Conservation (phyloP, 257 asterid species). For the Lycium ferocissimum region DNA sequence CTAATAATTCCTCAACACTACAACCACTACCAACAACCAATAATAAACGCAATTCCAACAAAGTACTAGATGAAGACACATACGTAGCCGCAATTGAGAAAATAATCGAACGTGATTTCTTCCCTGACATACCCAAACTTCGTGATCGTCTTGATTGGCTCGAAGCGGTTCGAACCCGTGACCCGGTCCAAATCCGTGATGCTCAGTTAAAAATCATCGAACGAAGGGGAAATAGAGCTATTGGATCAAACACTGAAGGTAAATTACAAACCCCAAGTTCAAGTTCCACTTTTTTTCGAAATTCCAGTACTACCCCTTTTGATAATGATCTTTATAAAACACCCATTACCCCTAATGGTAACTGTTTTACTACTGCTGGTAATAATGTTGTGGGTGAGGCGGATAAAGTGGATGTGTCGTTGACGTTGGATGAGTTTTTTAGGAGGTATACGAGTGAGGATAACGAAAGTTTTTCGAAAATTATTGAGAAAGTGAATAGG, state of each 20-base stretch:
- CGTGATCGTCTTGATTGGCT: conserved; percentile 97
- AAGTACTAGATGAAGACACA: conserved; percentile 81
- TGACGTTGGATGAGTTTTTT: conserved; percentile 76
- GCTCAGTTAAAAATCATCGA: conserved; percentile 92
- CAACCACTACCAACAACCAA: neutral
- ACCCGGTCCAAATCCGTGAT: conserved; percentile 86
- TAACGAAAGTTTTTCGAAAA: conserved; percentile 75
- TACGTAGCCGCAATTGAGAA: conserved; percentile 91
- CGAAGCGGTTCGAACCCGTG: conserved; percentile 76
- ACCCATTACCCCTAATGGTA: conserved; percentile 25
- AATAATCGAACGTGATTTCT: conserved; percentile 92
- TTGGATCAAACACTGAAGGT: conserved; percentile 46
- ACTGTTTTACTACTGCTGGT: conserved; percentile 10
- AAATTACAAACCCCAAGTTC: conserved; percentile 68
- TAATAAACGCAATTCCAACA: conserved; percentile 30
- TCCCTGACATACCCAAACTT: conserved; percentile 92
- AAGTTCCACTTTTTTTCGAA: conserved; percentile 72
- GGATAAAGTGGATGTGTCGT: conserved; percentile 42
- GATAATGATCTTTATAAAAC: conserved; percentile 26
- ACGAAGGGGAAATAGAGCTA: conserved; percentile 67
- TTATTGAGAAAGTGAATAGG: conserved; percentile 74
- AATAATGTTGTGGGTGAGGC: conserved; percentile 41
- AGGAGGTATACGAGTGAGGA: conserved; percentile 95
- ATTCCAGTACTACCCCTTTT: conserved; percentile 65
- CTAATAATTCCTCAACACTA: conserved; percentile 12